phyloP scores from a whole-genome alignment of 2,329 filamentous ascomycete genomes.

The Alternaria burnsii region DNA sequence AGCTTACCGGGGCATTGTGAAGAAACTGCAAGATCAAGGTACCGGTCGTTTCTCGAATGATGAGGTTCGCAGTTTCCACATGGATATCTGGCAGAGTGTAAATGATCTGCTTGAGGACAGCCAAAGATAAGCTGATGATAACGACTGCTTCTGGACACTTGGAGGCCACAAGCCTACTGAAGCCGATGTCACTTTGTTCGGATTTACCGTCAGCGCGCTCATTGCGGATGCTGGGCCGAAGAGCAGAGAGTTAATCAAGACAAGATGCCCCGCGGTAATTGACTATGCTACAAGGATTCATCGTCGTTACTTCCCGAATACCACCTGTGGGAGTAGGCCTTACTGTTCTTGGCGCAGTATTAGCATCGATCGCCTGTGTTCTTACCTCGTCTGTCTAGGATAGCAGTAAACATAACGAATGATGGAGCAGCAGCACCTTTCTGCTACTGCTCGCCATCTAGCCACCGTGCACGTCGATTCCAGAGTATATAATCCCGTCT shows the following conservation, averaged over 20 bases:
- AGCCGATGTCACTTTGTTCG: conserved; percentile 64
- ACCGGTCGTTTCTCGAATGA: conserved; percentile 60
- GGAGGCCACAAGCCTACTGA: conserved; percentile 64
- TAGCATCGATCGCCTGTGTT: background rate
- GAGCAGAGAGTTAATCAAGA: conserved; percentile 56
- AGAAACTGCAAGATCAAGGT: conserved; percentile 66
- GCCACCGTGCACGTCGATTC: background rate
- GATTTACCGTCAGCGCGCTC: conserved; percentile 64
- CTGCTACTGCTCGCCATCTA: background rate
- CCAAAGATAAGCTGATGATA: conserved; percentile 41
- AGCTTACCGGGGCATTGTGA: conserved; percentile 54
- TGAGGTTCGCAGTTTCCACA: conserved; percentile 58
- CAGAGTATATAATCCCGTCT: conserved; percentile 17
- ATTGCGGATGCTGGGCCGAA: conserved; percentile 62
- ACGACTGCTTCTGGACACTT: conserved; percentile 65
- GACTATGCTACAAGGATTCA: conserved; percentile 64
- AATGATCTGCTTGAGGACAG: conserved; percentile 54
- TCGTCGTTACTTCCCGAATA: conserved; percentile 67
- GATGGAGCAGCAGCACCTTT: conserved; percentile 5
- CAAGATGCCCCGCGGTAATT: conserved; percentile 58
- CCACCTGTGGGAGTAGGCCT: conserved; percentile 44
- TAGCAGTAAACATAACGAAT: background rate
- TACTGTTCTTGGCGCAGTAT: background rate
- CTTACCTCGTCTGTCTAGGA: background rate
- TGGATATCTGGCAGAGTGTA: conserved; percentile 65